Percentiles rank a stretch among this genome's conserved stretches.
Conservation (phyloP, 257 asterid species). For the Galeopsis tetrahit region DNA sequence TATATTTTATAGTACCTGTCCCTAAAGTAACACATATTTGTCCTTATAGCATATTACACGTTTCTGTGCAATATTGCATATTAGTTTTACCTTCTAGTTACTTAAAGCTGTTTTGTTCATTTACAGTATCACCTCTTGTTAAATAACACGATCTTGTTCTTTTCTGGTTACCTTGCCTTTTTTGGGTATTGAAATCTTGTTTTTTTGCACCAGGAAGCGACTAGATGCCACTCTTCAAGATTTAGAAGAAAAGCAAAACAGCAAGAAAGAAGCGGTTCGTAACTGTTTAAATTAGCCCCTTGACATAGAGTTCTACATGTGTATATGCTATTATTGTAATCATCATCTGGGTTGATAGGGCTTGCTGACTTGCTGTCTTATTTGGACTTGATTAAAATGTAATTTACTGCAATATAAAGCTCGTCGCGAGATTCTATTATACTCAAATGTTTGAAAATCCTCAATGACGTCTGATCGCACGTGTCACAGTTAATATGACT, state of each 20-base stretch:
- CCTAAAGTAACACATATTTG: too few species aligned
- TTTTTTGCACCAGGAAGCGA: constrained; percentile 68
- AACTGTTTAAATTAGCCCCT: constrained; percentile 21
- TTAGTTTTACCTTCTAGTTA: background rate
- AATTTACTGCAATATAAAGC: constrained; percentile 14
- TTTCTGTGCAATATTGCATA: too few species aligned
- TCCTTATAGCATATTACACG: too few species aligned
- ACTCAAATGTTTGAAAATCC: constrained; percentile 4
- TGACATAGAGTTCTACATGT: constrained; percentile 6
- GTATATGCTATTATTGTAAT: background rate
- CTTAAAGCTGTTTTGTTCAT: background rate
- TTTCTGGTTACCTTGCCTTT: constrained; percentile 21
- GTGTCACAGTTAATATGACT: background rate
- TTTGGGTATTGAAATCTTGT: background rate
- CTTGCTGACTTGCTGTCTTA: constrained; percentile 1
- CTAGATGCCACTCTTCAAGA: constrained; percentile 82
- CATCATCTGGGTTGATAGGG: background rate
- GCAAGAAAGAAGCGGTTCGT: constrained; percentile 94
- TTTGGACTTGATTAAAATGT: constrained; percentile 27
- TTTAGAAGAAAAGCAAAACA: constrained; percentile 88
- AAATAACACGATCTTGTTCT: background rate
- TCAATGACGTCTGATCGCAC: background rate
- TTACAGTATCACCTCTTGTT: constrained; percentile 19
- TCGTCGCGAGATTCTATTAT: background rate
- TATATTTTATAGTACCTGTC: too few species aligned